A percentile compares a stretch with the other conserved stretches of the same genome.
Evolutionary conservation across 257 asterid genomes (phyloP).

Genomic region (Galeopsis tetrahit): DNA sequence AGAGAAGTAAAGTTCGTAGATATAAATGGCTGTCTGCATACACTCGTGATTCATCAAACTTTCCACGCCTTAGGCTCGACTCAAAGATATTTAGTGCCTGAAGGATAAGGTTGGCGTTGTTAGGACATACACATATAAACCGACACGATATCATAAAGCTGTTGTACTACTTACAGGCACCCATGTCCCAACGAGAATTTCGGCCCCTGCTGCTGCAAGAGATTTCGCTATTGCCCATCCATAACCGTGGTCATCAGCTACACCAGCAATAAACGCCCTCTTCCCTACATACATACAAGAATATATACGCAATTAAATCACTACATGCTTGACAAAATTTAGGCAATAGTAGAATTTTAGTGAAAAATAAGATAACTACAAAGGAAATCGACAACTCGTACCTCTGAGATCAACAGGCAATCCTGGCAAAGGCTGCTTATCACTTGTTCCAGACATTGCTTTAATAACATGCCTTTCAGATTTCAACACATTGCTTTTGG

Average conservation of each 20-base stretch:
- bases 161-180: conserved; percentile 90
- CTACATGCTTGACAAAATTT: not conserved
- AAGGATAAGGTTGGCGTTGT: not conserved
- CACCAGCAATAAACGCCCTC: conserved; percentile 96
- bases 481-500: not conserved
- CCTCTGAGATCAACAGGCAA: conserved; percentile 20
- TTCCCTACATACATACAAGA: conserved; percentile 59
- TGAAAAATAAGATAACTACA: not conserved
- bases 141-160: not conserved
- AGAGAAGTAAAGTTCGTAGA: conserved; percentile 5
- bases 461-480: conserved; percentile 9
- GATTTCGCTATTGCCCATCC: conserved; percentile 99
- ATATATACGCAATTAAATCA: not conserved
- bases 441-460: conserved; percentile 24
- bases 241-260: conserved; percentile 94
- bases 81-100: conserved; percentile 94
- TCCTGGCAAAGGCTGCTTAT: conserved; percentile 24
- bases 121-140: conserved; percentile 31
- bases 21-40: conserved; percentile 39
- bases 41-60: conserved; percentile 91
- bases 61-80: conserved; percentile 89
- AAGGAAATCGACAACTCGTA: not conserved
- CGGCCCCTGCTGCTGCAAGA: conserved; percentile 98
- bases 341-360: not conserved
- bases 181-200: conserved; percentile 98